Conservation (phyloP, 1,284 basidiomycete genomes). For the Waitea zeae region DNA sequence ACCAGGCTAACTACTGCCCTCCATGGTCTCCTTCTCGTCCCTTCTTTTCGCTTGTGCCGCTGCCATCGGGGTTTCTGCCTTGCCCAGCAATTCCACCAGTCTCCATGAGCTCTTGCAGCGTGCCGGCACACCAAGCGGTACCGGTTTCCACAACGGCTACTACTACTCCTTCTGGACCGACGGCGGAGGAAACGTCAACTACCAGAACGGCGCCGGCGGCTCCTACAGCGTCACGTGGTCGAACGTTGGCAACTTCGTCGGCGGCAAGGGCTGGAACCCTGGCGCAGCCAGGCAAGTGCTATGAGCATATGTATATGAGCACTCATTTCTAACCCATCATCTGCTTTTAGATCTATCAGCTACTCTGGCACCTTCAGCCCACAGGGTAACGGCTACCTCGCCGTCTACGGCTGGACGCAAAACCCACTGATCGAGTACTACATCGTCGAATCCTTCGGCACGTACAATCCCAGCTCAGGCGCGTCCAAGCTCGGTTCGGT, state of each 20-base stretch:
- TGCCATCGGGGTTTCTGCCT: no score
- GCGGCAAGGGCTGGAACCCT: constrained; percentile 12
- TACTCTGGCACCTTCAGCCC: constrained; percentile 8
- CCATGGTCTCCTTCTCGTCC: no score
- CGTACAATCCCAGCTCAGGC: constrained; percentile 16
- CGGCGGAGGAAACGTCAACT: constrained; percentile 5
- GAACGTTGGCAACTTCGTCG: constrained; percentile 9
- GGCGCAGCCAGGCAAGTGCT: constrained; percentile 7
- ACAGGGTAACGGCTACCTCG: constrained; percentile 9
- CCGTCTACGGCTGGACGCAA: constrained; percentile 6
- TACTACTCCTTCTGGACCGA: constrained; percentile 5
- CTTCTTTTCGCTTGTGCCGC: no score
- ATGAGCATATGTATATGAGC: neutral
- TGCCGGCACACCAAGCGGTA: neutral
- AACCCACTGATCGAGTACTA: constrained; percentile 17
- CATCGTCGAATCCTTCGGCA: constrained; percentile 16
- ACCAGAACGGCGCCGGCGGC: constrained; percentile 9
- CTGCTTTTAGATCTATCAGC: constrained; percentile 5
- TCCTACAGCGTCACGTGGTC: constrained; percentile 9
- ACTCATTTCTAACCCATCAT: neutral
- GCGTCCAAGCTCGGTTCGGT: constrained; percentile 10
- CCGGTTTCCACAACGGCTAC: constrained; percentile 2
- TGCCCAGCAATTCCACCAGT: no score
- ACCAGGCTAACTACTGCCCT: no score
- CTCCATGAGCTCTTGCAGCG: neutral